Evolutionary conservation across 371 early-diverging fungal genomes (phyloP), one percentile per base, ranked within the genome.

Genomic region (Lichtheimia ramosa): DNA sequence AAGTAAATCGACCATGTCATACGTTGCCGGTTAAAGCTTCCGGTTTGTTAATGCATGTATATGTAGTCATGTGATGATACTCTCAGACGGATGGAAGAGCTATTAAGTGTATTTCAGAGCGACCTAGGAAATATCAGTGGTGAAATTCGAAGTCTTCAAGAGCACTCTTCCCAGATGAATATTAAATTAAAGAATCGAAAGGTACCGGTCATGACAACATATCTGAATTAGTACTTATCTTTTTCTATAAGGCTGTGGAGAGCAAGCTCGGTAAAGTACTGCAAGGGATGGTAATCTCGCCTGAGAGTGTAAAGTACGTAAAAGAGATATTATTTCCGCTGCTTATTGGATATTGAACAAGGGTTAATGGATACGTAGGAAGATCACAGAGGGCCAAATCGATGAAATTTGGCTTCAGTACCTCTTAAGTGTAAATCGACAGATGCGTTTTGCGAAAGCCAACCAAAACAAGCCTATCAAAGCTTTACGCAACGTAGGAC

Each of bases 61-160:
- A 18, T 48, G 16, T 58, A 84, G 73, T 75, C 84, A 7, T 92
- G 96, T 66, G 96, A 94, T 65, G 77, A 81, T 57, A 85, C 95
- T 20, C 77, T 97, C 20, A 89, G 80, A n/a, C 81, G 83, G 18
- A 96, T 97, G 96, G 96, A 96, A 61, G 77, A 76, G 43, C 71
- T 94, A 23, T 70, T 97, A 39, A 83, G 75, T 41, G 90, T 85
- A 15, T 96, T 96, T 69, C 92, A 96, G 61, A 83, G 83, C 43
- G 91, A 92, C 62, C 78, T 97, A 21, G 95, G 92, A 20, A 86
- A 88, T 55, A 92, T 97, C 48, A 92, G 89, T 59, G 77, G 79
- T 15, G 97, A 96, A 60, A 97, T 97, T 48, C 84, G 87, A 61
- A 87, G 74, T 8, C 68, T 97, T 49, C 96, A 96, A 65, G 86